These are phyloP conservation scores for Cytospora piceae DNA, from an alignment of 2,329 filamentous ascomycete genomes.

Conservation along the genomic window DNA sequence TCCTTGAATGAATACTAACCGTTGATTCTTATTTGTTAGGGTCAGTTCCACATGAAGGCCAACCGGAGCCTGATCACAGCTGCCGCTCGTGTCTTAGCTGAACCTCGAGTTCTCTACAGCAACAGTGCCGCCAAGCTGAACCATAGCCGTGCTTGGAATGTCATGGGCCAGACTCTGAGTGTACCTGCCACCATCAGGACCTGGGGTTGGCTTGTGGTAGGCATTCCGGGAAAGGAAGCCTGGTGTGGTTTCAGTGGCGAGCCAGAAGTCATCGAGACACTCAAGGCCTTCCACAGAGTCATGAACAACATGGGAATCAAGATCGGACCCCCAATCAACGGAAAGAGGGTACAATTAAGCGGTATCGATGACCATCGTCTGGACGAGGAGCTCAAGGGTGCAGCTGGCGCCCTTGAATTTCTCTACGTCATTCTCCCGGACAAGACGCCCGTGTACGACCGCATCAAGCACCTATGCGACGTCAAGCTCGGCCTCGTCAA, in stretches of 20 bases:
- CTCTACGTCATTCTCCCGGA: conserved; percentile 54
- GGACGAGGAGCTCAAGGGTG: not conserved
- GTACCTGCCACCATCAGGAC: not conserved
- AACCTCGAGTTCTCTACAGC: conserved; percentile 58
- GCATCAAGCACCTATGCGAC: conserved; percentile 63
- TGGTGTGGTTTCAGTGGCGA: not conserved
- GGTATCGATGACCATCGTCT: not conserved
- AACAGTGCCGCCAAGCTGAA: conserved; percentile 32
- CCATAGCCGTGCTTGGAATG: conserved; percentile 60
- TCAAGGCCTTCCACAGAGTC: conserved; percentile 6
- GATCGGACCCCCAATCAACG: not conserved
- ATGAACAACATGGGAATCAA: conserved; percentile 25
- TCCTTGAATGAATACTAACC: not conserved
- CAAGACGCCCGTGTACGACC: conserved; percentile 53
- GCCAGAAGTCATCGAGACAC: not conserved
- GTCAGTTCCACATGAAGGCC: conserved; percentile 57
- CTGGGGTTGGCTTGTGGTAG: not conserved
- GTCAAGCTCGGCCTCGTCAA: conserved; percentile 59
- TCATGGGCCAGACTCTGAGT: conserved; percentile 36
- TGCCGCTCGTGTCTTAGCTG: conserved; percentile 58
- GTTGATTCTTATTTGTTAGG: conserved; percentile 36
- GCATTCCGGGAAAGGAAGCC: not conserved
- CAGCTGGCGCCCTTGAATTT: conserved; percentile 37
- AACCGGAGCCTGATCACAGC: conserved; percentile 60
- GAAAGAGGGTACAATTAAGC: not conserved